A percentile compares a stretch with the other conserved stretches of the same genome.
Conservation (phyloP, 176 grass and related monocot genomes). For the Eleusine coracana region DNA sequence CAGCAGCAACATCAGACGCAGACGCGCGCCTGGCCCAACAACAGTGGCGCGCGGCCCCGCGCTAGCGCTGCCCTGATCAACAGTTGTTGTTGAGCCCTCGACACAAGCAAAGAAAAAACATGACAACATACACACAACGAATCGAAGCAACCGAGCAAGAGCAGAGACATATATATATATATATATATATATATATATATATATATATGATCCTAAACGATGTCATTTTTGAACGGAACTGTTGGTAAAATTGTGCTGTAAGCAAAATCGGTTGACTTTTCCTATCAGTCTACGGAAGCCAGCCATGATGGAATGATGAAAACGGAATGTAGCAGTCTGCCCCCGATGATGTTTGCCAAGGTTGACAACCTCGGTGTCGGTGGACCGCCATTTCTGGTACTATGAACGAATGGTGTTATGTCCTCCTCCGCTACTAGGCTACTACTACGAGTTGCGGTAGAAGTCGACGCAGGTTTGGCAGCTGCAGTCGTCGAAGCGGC, state of each 20-base stretch:
- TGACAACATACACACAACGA: no score
- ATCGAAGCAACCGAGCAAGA: no score
- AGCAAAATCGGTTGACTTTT: constrained; percentile 23
- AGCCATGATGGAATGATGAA: constrained; percentile 3
- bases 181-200: no score
- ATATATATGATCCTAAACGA: neutral
- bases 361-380: no score
- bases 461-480: constrained; percentile 96
- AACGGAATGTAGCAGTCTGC: neutral
- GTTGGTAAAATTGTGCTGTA: constrained; percentile 17
- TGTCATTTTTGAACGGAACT: neutral
- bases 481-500: constrained; percentile 86
- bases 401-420: constrained; percentile 34
- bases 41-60: no score
- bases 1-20: no score
- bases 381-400: neutral
- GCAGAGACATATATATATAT: no score
- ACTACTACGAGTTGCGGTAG: constrained; percentile 62
- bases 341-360: no score
- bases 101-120: no score
- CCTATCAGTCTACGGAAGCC: neutral
- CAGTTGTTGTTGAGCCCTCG: no score
- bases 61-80: no score
- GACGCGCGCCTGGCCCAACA: no score
- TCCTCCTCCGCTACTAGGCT: neutral